Evolutionary conservation across 441 rosid genomes (phyloP), one percentile per base, ranked within the genome.

Genomic region (Croton setiger): DNA sequence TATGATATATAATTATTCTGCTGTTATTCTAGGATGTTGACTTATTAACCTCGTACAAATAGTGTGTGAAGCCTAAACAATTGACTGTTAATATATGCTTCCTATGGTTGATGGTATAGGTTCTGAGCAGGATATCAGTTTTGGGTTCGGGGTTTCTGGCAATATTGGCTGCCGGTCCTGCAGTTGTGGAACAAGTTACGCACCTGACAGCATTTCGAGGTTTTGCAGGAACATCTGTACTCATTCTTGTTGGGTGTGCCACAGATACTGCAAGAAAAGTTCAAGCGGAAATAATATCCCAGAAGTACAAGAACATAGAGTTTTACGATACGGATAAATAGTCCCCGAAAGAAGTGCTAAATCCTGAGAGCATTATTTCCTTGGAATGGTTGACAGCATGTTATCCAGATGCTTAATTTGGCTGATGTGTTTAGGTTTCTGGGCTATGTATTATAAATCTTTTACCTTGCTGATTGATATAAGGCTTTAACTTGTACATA

Each of bases 191-290:
- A 79, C 97, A 90, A 82, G 76, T 76, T 70, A 84, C 99, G 14
- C 96, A 92, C 84, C 83, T 90, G 85, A 92, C 96, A 20, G 97
- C 96, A 69, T 92, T 92, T 74, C 82, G 97, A 61, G 99, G 99
- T 76, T 92, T 95, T 43, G 98, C 97, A 4, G 97, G 97, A 45
- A 92, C 97, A 49, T 95, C 95, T 10, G 93, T 92, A 70, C 92
- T 95, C 62, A 95, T 95, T 74, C 97, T 95, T 61, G 96, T 92
- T 5, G 99, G 97, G 20, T 92, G 99, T 77, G 98, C 98, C 0
- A 90, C 96, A 0, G 96, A 95, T 72, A 92, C 98, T 10, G 99
- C 98, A 63, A 86, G 99, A 82, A 95, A 92, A 82, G 97, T 95
- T 67, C 89, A 90, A 79, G 99, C 96, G 5, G 97, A 95, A 84